Evolutionary conservation across 306 rosid genomes (phyloP), one percentile per base, ranked within the genome.

Genomic region (Erythrophleum fordii): DNA sequence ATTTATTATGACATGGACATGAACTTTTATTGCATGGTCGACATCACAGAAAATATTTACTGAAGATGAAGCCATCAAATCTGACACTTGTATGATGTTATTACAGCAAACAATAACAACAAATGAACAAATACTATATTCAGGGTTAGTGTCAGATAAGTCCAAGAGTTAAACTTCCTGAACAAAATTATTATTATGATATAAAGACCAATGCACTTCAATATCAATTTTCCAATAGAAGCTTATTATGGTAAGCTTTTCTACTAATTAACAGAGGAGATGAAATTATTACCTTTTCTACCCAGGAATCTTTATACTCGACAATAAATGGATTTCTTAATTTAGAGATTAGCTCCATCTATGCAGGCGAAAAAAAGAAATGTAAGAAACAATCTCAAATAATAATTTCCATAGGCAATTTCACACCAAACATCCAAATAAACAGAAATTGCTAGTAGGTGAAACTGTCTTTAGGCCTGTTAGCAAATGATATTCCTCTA

Each of bases 251-350:
- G 69, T 39, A 79, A 70, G 45, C 79, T 59, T 52, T 35, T 76
- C 48, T 56, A 51, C 64, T 29, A 77, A 72, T 41, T 48, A 79
- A 52, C 77, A n/a, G 14, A 69, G 52, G 62, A 77, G 65, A 68
- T n/a, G 20, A 72, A 76, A 16, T 26, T 56, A 80, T 26, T 84
- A 92, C 98, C 97, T 92, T 94, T 88, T 94, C 97, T 11, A 94
- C 98, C 98, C 98, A 94, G 34, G 98, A 94, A 88, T 94, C 98
- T 82, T 94, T 94, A 83, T 94, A 94, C 83, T 94, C 97, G 83
- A 94, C 98, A 67, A 94, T 92, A 89, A 92, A 94, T 75, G 98
- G 97, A 83, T 92, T 92, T 77, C 90, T 86, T 26, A 94, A 68
- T 86, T 86, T 92, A 39, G 97, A 92, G 83, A 94, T 89, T 77